phyloP scores from a whole-genome alignment of 495 filamentous ascomycete genomes.

The Niebla homalea region DNA sequence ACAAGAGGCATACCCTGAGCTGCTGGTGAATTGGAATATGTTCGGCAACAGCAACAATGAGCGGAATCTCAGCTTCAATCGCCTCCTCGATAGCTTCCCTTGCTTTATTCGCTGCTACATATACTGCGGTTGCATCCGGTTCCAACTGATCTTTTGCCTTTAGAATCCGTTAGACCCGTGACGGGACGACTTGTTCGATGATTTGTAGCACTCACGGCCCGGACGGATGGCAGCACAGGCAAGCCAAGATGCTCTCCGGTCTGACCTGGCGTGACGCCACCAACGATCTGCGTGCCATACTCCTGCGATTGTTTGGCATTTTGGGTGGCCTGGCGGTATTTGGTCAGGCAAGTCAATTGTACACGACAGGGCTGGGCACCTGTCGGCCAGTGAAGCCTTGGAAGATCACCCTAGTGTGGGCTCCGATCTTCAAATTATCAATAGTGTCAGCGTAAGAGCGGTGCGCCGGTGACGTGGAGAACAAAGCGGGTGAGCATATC shows the following conservation, averaged over 20 bases:
- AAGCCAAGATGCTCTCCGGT: slow-evolving; percentile 68
- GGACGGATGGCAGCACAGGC: slow-evolving; percentile 63
- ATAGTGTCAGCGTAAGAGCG: slow-evolving; percentile 50
- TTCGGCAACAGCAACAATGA: slow-evolving; percentile 82
- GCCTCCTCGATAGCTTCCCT: slow-evolving; percentile 73
- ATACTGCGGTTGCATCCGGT: slow-evolving; percentile 77
- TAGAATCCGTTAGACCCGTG: background rate
- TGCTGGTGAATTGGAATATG: slow-evolving; percentile 85
- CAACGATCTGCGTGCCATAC: slow-evolving; percentile 81
- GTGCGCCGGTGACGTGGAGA: slow-evolving; percentile 28
- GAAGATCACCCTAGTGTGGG: slow-evolving; percentile 69
- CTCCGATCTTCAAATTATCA: slow-evolving; percentile 61
- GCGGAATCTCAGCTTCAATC: slow-evolving; percentile 74
- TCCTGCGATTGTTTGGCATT: slow-evolving; percentile 72
- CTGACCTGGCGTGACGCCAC: slow-evolving; percentile 68
- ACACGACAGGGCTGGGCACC: background rate
- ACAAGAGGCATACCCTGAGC: slow-evolving; percentile 43
- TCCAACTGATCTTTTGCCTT: slow-evolving; percentile 63
- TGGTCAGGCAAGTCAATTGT: background rate
- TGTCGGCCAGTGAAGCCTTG: slow-evolving; percentile 72
- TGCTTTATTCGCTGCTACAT: slow-evolving; percentile 70
- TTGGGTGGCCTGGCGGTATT: slow-evolving; percentile 47
- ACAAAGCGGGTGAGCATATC: slow-evolving; percentile 7
- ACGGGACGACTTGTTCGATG: background rate
- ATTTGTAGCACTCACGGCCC: slow-evolving; percentile 31